phyloP scores from a whole-genome alignment of 177 flowering plant genomes.

The Tripterygium wilfordii region DNA sequence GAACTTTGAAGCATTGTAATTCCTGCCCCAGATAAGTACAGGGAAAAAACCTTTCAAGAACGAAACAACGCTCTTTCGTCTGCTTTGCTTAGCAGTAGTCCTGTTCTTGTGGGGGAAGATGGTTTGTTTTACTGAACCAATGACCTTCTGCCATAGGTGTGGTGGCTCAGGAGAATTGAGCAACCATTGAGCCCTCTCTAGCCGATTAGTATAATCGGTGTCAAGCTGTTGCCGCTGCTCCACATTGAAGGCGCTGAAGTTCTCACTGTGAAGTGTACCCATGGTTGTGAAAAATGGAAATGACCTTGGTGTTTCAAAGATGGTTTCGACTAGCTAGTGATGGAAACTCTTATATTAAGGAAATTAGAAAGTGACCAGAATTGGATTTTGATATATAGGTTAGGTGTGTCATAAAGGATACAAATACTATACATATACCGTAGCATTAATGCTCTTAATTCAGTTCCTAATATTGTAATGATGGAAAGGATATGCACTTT shows the following conservation, averaged over 20 bases:
- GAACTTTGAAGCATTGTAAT: conserved; percentile 45
- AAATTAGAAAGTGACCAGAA: too few relatives aligned
- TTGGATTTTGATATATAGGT: too few relatives aligned
- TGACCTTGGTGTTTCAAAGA: too few relatives aligned
- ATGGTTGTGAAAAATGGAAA: too few relatives aligned
- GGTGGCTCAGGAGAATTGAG: conserved; percentile 60
- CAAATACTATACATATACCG: too few relatives aligned
- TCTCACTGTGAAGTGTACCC: too few relatives aligned
- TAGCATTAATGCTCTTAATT: too few relatives aligned
- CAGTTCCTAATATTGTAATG: too few relatives aligned
- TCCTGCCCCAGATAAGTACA: conserved; percentile 56
- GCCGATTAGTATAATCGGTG: conserved; percentile 8
- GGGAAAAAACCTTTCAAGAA: conserved; percentile 53
- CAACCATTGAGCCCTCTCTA: conserved; percentile 30
- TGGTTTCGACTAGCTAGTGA: too few relatives aligned
- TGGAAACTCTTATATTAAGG: too few relatives aligned
- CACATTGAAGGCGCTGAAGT: conserved; percentile 4
- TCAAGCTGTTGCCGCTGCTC: conserved; percentile 19
- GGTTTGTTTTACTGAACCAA: conserved; percentile 19
- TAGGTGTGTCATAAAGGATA: too few relatives aligned
- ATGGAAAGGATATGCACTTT: too few relatives aligned
- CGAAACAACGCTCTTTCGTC: conserved; percentile 3
- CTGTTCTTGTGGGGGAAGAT: conserved; percentile 19
- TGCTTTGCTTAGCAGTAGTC: conserved; percentile 11
- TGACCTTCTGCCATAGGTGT: conserved; percentile 25